Evolutionary conservation across 148 eudicot genomes (phyloP).

Genomic region (Fagopyrum tataricum): DNA sequence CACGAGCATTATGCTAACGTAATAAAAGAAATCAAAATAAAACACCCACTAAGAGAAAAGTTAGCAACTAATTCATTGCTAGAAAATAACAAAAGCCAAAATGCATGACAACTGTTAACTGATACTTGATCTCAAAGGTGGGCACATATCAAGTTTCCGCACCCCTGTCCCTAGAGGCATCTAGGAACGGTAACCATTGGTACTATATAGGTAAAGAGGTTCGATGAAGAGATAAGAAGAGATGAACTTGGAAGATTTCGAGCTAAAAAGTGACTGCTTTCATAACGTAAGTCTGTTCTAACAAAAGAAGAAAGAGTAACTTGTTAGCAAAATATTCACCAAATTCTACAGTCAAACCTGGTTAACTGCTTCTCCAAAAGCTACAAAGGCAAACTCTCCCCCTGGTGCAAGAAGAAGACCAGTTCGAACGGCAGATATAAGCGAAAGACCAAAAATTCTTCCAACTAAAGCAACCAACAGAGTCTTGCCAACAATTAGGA

Average conservation of each 20-base stretch:
- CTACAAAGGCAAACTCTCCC: conserved; percentile 98
- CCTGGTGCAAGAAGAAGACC: conserved; percentile 99
- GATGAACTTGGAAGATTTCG: not conserved
- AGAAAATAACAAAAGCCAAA: too few relatives aligned
- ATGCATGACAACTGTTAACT: too few relatives aligned
- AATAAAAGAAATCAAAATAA: too few relatives aligned
- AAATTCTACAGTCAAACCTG: conserved; percentile 45
- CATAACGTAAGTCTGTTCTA: not conserved
- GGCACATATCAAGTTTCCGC: too few relatives aligned
- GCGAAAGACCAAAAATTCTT: conserved; percentile 77
- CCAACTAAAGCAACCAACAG: conserved; percentile 72
- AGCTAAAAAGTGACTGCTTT: not conserved
- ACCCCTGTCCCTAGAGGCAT: not conserved
- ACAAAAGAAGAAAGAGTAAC: not conserved
- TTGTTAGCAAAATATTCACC: not conserved
- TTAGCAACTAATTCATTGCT: too few relatives aligned
- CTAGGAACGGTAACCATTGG: not conserved
- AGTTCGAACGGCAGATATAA: conserved; percentile 72
- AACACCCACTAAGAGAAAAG: too few relatives aligned
- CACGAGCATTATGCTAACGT: too few relatives aligned
- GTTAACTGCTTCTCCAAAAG: conserved; percentile 99
- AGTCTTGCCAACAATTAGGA: conserved; percentile 85
- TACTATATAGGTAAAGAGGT: not conserved
- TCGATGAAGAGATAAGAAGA: not conserved
- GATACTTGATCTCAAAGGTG: too few relatives aligned